Evolutionary conservation across 2,329 filamentous ascomycete species (phyloP), one percentile per base, ranked within the genome.

Genomic region (Pestalotiopsis sp.): DNA sequence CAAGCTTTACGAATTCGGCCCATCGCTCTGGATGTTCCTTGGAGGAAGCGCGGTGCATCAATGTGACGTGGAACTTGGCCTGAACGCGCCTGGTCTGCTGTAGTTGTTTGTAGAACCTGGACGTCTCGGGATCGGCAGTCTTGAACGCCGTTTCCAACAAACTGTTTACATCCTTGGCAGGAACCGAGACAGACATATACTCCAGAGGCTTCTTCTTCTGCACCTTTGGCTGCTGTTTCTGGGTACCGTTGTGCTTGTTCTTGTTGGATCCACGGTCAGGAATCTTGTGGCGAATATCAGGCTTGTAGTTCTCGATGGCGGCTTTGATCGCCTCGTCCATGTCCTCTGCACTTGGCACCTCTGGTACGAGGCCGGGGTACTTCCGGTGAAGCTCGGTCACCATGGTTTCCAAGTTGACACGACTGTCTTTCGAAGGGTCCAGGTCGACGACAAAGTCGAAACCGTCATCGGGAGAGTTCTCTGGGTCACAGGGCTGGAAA

Each of bases 371-470:
- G 64, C 89, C 90, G 0, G 96, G 96, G 73, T 95, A 98, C 36
- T 87, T 84, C n/a, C 86, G 85, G 74, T 95, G 90, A 64, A 99
- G 84, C 71, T 91, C 86, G 3, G 81, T 86, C 68, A 98, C 86
- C 5, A 95, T 86, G 0, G 86, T 93, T 79, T 98, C 95, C 12
- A 99, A 87, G 74, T 99, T 99, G 67, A 90, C 86, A 4, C 95
- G 89, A 61, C 94, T 98, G n/a, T 90, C 89, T 1, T 86, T 86
- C 3, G 89, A 84, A 6, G 94, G 91, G 74, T 98, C 91, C 0
- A 99, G 87, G 73, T 97, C 88, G 76, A 99, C 97, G 58, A 97
- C 85, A 3, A 90, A 83, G 76, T 98, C 94, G 74, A 99, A 99
- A 6, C 87, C 86, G 71, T 91, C 85, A 76, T 99, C 96, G 0